Conservation (phyloP, 495 filamentous ascomycete genomes). For the Lasiosphaeria ovina region DNA sequence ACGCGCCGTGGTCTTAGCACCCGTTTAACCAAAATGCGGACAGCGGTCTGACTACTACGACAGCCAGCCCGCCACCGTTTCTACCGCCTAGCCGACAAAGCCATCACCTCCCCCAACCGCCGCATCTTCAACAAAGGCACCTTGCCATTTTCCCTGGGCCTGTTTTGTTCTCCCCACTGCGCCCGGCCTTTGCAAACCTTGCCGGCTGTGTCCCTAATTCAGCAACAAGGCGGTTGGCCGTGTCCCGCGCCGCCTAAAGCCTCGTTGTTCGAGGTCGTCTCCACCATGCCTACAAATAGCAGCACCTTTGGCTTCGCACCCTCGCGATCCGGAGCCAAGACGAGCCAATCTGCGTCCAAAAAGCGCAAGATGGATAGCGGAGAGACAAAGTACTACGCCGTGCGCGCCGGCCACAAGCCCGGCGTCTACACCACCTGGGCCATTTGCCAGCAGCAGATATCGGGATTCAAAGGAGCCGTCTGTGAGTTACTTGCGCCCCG, state of each 20-base stretch:
- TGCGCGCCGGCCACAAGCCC: conserved; percentile 70
- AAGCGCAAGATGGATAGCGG: conserved; percentile 41
- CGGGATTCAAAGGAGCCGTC: conserved; percentile 77
- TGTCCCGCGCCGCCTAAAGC: background rate
- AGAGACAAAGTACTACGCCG: conserved; percentile 79
- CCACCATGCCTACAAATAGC: background rate
- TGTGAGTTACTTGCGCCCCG: conserved; percentile 55
- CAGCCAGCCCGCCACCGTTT: conserved; percentile 9
- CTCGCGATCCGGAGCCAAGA: background rate
- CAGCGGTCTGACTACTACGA: conserved; percentile 2
- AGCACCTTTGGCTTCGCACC: background rate
- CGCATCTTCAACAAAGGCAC: background rate
- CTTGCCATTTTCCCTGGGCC: background rate
- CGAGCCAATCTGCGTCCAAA: conserved; percentile 21
- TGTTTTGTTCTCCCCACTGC: background rate
- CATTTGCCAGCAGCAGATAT: conserved; percentile 77
- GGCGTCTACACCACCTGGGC: conserved; percentile 85
- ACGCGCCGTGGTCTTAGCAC: background rate
- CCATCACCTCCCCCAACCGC: background rate
- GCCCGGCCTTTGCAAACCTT: too few relatives aligned
- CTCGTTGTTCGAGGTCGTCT: background rate
- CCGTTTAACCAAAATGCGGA: conserved; percentile 7
- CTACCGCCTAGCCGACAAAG: conserved; percentile 8
- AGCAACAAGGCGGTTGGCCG: too few relatives aligned
- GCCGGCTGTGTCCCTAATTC: too few relatives aligned